Percentiles rank a stretch among this genome's conserved stretches.
These are phyloP conservation scores for Saccharomyces kudriavzevii DNA, from an alignment of 805 yeast species.

Conservation along the genomic window DNA sequence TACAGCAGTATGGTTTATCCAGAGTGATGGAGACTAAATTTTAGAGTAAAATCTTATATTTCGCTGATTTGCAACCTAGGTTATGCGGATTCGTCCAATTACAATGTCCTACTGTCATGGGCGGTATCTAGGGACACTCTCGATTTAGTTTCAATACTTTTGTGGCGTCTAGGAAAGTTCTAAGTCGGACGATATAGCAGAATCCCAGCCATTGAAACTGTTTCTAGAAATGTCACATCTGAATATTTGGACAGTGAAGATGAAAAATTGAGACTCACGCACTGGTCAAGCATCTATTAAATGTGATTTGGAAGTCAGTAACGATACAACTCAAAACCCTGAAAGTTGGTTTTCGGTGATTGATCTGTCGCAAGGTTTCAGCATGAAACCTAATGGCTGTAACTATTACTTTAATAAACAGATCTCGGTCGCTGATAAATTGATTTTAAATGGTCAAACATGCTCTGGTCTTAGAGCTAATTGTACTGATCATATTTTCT, in stretches of 20 bases:
- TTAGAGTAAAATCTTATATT: slow-evolving; percentile 49
- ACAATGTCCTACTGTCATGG: slow-evolving; percentile 43
- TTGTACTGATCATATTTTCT: slow-evolving; percentile 48
- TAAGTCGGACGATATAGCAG: slow-evolving; percentile 27
- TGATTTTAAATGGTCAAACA: slow-evolving; percentile 68
- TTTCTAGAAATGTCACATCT: slow-evolving; percentile 13
- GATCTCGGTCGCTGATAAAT: slow-evolving; percentile 39
- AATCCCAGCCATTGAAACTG: slow-evolving; percentile 13
- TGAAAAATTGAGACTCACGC: not conserved
- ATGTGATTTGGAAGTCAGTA: slow-evolving; percentile 8
- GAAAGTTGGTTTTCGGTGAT: slow-evolving; percentile 16
- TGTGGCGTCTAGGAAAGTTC: slow-evolving; percentile 41
- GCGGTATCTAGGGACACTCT: slow-evolving; percentile 45
- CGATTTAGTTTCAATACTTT: slow-evolving; percentile 44
- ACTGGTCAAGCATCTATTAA: slow-evolving; percentile 12
- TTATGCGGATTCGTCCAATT: slow-evolving; percentile 45
- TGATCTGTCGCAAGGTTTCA: slow-evolving; percentile 44
- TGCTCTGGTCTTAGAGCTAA: slow-evolving; percentile 73
- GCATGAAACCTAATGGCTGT: slow-evolving; percentile 69
- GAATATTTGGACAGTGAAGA: slow-evolving; percentile 9
- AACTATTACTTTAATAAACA: slow-evolving; percentile 57
- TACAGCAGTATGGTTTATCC: slow-evolving; percentile 1
- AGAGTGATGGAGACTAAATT: slow-evolving; percentile 33
- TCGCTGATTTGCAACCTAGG: slow-evolving; percentile 37
- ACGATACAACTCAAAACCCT: slow-evolving; percentile 6